Evolutionary conservation across 1,284 basidiomycete genomes (phyloP), one percentile per base, ranked within the genome.

Genomic region (Gymnopus androsaceus): DNA sequence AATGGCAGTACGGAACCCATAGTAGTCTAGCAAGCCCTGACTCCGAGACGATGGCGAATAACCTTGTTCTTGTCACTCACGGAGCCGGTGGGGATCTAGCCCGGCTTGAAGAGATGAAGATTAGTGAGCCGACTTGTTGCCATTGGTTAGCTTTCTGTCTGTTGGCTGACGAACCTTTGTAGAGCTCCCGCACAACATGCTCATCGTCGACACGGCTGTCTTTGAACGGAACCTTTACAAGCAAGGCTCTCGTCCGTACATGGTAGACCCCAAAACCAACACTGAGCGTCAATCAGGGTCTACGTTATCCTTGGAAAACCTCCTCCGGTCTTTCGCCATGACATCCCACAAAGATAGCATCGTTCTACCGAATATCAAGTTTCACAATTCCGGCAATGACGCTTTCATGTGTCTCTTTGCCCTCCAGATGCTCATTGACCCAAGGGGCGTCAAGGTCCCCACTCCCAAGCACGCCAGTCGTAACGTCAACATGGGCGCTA

Each of bases 11-110:
- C 28, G n/a, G 31, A 51, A 66, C 63, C 54, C 59, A 61, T 70
- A 89, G 87, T 68, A 86, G 84, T 59, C 79, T 94, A 21, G 78
- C 84, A 1, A 88, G 85, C 54, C 92, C 92, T 0, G 91, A 93
- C 64, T 86, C 85, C 4, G 91, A 94, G 63, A 85, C 81, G 3
- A 69, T 77, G 0, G 67, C 87, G 31, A 94, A 94, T 67, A 79
- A 77, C 6, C 83, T 94, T 38, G 84, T 94, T 23, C 75, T 94
- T 3, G 79, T 94, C n/a, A 84, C 78, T 1, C 84, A 92, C 61
- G 88, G 88, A 27, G 70, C 82, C 38, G 70, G 72, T 41, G 76
- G 77, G 4, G 78, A 84, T 59, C 68, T 90, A 15, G 72, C 80
- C 27, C 77, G 81, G 15, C 72, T 91, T 40, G 85, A 88, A 54